Conservation (phyloP, 768 basidiomycete genomes). For the Suillus ampliporus region DNA sequence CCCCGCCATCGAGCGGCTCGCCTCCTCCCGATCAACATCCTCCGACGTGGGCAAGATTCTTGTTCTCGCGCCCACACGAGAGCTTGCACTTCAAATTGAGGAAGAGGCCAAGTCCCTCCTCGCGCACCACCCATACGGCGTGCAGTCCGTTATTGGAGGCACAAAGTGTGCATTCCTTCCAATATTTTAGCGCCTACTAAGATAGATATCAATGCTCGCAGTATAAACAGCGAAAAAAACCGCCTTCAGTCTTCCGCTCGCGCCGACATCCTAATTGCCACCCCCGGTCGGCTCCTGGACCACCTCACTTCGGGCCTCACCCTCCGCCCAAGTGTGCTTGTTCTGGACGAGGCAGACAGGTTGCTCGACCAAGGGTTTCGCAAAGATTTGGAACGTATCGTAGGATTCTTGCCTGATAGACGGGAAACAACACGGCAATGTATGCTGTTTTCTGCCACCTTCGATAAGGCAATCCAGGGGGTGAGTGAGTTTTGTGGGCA, state of each 20-base stretch:
- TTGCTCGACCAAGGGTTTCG: constrained; percentile 78
- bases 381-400: constrained; percentile 68
- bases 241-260: constrained; percentile 30
- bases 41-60: constrained; percentile 43
- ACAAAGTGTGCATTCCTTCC: constrained; percentile 44
- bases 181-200: neutral
- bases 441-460: constrained; percentile 76
- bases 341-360: constrained; percentile 79
- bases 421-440: constrained; percentile 64
- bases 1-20: constrained; percentile 73
- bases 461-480: constrained; percentile 69
- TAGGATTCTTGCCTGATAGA: constrained; percentile 46
- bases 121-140: constrained; percentile 45
- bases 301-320: constrained; percentile 47
- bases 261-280: constrained; percentile 69
- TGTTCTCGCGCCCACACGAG: constrained; percentile 75
- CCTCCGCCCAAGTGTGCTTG: constrained; percentile 33
- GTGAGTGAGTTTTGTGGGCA: constrained; percentile 33
- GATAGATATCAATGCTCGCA: constrained; percentile 22
- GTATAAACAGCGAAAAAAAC: constrained; percentile 32
- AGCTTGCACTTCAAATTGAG: constrained; percentile 70
- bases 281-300: constrained; percentile 78
- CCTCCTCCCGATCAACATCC: constrained; percentile 43
- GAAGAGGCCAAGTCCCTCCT: constrained; percentile 63
- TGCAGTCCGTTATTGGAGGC: constrained; percentile 60